phyloP scores from a whole-genome alignment of 305 asterid species.

The Fraxinus platypoda region DNA sequence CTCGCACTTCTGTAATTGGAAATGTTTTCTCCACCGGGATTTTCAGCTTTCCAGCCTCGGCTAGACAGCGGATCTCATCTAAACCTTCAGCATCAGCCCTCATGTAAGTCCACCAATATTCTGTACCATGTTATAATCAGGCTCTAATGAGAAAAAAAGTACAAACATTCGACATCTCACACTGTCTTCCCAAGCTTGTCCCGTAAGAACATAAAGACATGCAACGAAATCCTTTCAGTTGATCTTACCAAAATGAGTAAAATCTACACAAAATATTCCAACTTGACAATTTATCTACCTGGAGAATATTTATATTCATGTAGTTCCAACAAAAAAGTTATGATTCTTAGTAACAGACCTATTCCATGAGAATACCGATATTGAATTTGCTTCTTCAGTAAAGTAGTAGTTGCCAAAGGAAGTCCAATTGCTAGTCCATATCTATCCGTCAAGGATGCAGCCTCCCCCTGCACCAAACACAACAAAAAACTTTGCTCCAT shows the following conservation, averaged over 20 bases:
- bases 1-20: constrained; percentile 62
- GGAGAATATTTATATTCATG: not conserved
- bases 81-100: constrained; percentile 89
- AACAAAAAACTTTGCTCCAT: constrained; percentile 13
- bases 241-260: not conserved
- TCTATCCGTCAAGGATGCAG: constrained; percentile 73
- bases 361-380: constrained; percentile 85
- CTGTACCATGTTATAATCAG: constrained; percentile 40
- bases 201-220: not conserved
- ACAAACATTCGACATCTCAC: not conserved
- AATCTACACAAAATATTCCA: not conserved
- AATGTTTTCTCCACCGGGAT: constrained; percentile 76
- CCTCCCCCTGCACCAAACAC: constrained; percentile 70
- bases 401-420: constrained; percentile 61
- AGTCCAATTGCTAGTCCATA: constrained; percentile 76
- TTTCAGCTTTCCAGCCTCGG: constrained; percentile 66
- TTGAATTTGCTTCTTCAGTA: constrained; percentile 68
- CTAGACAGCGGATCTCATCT: constrained; percentile 66
- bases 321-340: not conserved
- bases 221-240: not conserved
- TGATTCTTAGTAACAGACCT: constrained; percentile 37
- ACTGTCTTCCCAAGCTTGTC: not conserved
- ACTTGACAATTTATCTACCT: not conserved
- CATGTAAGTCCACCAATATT: constrained; percentile 91
- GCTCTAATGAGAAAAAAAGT: not conserved